Conservation (phyloP, 2,329 filamentous ascomycete species). For the Alternaria brassicicola region DNA sequence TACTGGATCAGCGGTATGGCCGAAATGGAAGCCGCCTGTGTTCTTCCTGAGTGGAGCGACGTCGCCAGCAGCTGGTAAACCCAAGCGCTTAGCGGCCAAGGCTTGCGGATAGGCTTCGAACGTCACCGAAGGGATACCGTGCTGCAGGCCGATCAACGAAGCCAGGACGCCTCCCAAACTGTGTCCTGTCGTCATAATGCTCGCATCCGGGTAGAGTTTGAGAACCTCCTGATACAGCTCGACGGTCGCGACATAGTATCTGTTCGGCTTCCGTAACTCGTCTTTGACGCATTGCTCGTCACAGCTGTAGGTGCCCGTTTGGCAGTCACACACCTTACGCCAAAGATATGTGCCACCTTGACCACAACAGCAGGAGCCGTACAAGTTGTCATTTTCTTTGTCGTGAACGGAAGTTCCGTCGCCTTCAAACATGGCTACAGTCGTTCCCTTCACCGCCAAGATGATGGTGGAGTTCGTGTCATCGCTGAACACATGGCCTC, state of each 20-base stretch:
- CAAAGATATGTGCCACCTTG: constrained; percentile 46
- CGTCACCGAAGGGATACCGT: constrained; percentile 41
- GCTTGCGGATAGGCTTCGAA: constrained; percentile 48
- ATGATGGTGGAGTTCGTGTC: constrained; percentile 43
- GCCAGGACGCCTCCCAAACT: constrained; percentile 45
- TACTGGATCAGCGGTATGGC: constrained; percentile 45
- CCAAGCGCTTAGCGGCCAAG: constrained; percentile 42
- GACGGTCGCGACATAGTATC: constrained; percentile 41
- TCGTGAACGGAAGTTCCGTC: constrained; percentile 45
- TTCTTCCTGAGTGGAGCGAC: constrained; percentile 40
- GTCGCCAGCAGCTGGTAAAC: constrained; percentile 37
- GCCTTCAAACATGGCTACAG: constrained; percentile 45
- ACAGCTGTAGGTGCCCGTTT: constrained; percentile 44
- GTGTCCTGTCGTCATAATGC: constrained; percentile 45
- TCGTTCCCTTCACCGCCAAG: constrained; percentile 44
- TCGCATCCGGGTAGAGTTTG: constrained; percentile 42
- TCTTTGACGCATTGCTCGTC: constrained; percentile 43
- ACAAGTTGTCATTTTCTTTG: constrained; percentile 48
- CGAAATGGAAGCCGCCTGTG: constrained; percentile 46
- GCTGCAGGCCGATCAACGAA: constrained; percentile 42
- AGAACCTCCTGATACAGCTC: constrained; percentile 44
- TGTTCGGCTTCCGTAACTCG: constrained; percentile 40
- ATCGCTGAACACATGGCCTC: constrained; percentile 46
- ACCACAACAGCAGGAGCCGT: constrained; percentile 46
- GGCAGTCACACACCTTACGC: constrained; percentile 45